Base-by-base conservation (phyloP, 495 filamentous ascomycete species). In the Geoglossum glabrum region DNA sequence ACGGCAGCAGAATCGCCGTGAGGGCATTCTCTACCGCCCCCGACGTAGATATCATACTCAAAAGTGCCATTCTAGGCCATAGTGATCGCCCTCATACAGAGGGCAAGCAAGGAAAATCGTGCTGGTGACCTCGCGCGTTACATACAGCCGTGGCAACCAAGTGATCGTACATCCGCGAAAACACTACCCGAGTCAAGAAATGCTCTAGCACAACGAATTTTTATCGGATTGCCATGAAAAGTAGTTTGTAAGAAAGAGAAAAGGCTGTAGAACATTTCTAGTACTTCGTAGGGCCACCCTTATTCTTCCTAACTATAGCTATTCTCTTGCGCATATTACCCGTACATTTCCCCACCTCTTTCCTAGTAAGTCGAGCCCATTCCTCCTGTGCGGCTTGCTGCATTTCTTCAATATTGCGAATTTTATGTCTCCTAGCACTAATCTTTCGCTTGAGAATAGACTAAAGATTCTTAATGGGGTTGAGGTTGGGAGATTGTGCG, bases 381-480 rank as follows among this genome's bases (percentile, higher is more conserved):
- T 59, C 50, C 47, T 54, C 57, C 21, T 54, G 25, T 17, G 46
- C 57, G 0, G 25, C 47, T 30, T 54, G 28, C 10, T 52, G 25
- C 49, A 59, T 59, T 28, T 59, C 47, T 31, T 55, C 50, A 27
- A 52, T 52, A 52, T 17, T 52, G 5, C 17, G 49, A 52, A 52
- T 52, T 27, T 13, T 27, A 28, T 52, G 26, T 26, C 28, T 27
- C 19, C 49, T 52, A 52, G 49, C 49, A 52, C 17, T 52, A 30
- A 56, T 38, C 30, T 45, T 62, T 46, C 58, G 34, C 57, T 62
- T 64, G 45, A 64, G 59, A 56, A 50, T 56, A 36, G 59, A 59
- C 62, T 54, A 64, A n/a, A 67, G 31, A 9, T 49, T 59, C 59
- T 68, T 58, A 59, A 68, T 66, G 15, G 60, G 66, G 38, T 63